Evolutionary conservation across 495 filamentous ascomycete species (phyloP).

Genomic region (Aspergillus sparsus): DNA sequence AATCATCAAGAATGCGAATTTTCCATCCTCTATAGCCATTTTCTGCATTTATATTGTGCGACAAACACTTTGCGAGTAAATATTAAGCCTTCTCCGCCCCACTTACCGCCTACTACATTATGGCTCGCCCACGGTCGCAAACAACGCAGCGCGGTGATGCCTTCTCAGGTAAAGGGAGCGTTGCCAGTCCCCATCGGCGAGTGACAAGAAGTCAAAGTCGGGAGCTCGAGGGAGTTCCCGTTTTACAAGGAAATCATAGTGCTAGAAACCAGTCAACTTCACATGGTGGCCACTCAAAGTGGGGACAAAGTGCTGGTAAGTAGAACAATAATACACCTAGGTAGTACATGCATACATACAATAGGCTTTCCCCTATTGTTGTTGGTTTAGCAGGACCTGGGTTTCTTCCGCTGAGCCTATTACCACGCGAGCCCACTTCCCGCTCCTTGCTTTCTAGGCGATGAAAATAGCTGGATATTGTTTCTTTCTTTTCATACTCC

Average conservation of each 20-base stretch:
- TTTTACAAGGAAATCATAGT: neutral
- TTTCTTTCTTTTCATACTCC: slow-evolving; percentile 4
- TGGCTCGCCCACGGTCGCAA: slow-evolving; percentile 15
- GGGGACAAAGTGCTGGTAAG: slow-evolving; percentile 17
- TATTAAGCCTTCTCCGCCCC: neutral
- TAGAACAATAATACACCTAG: neutral
- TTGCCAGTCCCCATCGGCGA: slow-evolving; percentile 16
- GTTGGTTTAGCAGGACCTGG: neutral
- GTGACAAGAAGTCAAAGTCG: slow-evolving; percentile 33
- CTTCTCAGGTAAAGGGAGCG: neutral
- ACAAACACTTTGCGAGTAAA: neutral
- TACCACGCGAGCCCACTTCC: neutral
- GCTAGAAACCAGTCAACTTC: slow-evolving; percentile 2
- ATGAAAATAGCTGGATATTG: neutral
- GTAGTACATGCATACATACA: too few relatives aligned
- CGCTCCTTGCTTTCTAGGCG: neutral
- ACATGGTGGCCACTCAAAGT: neutral
- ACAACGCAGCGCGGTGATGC: neutral
- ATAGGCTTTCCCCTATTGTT: neutral
- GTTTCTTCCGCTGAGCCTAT: neutral
- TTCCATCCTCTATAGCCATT: neutral
- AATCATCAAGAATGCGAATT: neutral
- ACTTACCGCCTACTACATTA: slow-evolving; percentile 15
- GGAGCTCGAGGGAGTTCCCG: slow-evolving; percentile 14
- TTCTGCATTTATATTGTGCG: neutral